Percentiles rank a stretch among this genome's conserved stretches.
These are phyloP conservation scores for Digitaria exilis DNA, from an alignment of 202 grass and related monocot species.

Conservation along the genomic window DNA sequence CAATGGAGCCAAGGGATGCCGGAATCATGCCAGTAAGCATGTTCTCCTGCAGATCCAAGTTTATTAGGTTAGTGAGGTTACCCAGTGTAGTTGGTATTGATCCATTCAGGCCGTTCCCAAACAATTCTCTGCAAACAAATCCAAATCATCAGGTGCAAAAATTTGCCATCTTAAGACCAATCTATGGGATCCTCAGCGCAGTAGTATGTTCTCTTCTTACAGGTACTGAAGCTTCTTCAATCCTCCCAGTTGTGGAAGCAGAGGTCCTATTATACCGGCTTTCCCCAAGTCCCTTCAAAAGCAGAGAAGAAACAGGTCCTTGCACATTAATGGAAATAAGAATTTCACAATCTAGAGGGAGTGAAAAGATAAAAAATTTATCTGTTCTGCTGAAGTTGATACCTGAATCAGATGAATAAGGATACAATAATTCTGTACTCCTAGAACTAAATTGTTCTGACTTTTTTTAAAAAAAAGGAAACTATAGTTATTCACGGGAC, in stretches of 20 bases:
- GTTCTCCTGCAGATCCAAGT: slow-evolving; percentile 37
- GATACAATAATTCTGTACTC: not conserved
- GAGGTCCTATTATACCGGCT: slow-evolving; percentile 48
- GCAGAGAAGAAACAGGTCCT: not conserved
- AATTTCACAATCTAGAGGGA: not conserved
- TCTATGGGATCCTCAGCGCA: not conserved
- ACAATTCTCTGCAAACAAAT: slow-evolving; percentile 16
- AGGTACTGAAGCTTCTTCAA: slow-evolving; percentile 61
- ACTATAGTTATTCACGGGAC: no score
- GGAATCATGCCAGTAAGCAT: slow-evolving; percentile 1
- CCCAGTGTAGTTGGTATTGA: slow-evolving; percentile 15
- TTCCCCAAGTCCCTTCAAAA: slow-evolving; percentile 54
- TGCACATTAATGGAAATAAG: not conserved
- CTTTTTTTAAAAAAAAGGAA: no score
- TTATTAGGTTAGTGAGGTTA: slow-evolving; percentile 23
- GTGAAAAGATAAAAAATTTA: not conserved
- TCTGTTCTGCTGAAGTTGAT: not conserved
- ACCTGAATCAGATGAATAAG: not conserved
- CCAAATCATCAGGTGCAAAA: not conserved
- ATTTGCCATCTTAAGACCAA: not conserved
- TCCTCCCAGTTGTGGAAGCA: slow-evolving; percentile 54
- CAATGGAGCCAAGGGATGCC: not conserved
- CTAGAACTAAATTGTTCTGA: not conserved
- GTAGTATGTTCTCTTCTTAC: slow-evolving; percentile 26
- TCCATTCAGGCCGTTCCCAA: slow-evolving; percentile 2